Base-by-base conservation (phyloP, 148 eudicot species). In the Vaccinium darrowii region DNA sequence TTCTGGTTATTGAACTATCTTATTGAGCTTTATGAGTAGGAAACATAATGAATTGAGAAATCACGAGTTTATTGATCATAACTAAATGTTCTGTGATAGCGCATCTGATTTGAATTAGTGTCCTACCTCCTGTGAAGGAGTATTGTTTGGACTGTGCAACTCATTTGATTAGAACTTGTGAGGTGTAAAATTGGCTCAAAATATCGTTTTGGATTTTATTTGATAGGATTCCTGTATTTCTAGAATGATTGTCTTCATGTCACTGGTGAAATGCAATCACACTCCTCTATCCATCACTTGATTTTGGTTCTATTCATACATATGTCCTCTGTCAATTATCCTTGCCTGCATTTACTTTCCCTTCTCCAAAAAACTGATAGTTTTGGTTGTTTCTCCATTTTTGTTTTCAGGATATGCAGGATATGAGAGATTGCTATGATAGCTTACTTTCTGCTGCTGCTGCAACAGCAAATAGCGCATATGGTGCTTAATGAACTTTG, bases 381-480 rank as follows among this genome's bases (percentile, higher is more conserved):
- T 19, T 84, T 75, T n/a, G 43, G 67, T 27, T 51, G 16, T 67
- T 43, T 25, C 65, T 56, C 39, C 39, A 36, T 47, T 27, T 63
- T 27, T 39, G 43, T 77, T 91, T 76, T 83, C 92, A 97, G 99
- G 98, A 97, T 90, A 95, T 97, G 95, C 90, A 92, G 85, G 93
- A 93, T 54, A 95, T 97, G 97, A 91, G 94, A 86, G 81, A 93
- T 80, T 97, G 99, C 88, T 95, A 94, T 80, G 99, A 97, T 80
- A 89, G 96, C 89, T 93, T 97, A 85, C 95, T 97, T 72, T 95
- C 98, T 30, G 99, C 96, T 56, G 98, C 99, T 88, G 99, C 99
- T 39, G 98, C 99, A 21, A 92, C 98, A 27, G 93, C 96, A 50
- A 97, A 97, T 85, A 90, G 96, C 84, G 97, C 97, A 58, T 97